Conservation (phyloP, 805 yeast species). For the Cyberlindnera amylophila region DNA sequence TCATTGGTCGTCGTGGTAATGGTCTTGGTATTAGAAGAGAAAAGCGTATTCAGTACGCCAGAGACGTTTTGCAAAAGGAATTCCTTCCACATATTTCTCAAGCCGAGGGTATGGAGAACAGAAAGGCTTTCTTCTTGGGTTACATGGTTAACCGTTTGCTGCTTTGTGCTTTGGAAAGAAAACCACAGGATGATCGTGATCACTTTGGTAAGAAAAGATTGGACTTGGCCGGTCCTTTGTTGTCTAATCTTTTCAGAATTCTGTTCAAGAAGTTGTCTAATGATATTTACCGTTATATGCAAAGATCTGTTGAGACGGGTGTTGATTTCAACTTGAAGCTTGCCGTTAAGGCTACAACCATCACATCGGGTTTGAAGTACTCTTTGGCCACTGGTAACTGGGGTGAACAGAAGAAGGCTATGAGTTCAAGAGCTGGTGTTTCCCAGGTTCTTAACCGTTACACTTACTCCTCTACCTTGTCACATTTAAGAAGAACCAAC, state of each 20-base stretch:
- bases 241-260: conserved; percentile 92
- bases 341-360: conserved; percentile 95
- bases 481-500: conserved; percentile 97
- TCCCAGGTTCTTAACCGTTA: conserved; percentile 97
- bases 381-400: conserved; percentile 99
- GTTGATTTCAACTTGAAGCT: conserved; percentile 93
- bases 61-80: conserved; percentile 94
- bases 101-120: conserved; percentile 92
- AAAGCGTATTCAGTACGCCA: conserved; percentile 96
- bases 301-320: conserved; percentile 96
- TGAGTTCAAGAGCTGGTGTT: conserved; percentile 98
- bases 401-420: conserved; percentile 99
- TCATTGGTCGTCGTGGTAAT: conserved; percentile 97
- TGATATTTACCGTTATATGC: conserved; percentile 97
- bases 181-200: conserved; percentile 98
- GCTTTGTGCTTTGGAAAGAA: conserved; percentile 93
- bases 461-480: conserved; percentile 96
- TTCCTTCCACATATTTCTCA: conserved; percentile 96
- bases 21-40: conserved; percentile 95
- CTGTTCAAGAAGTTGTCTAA: conserved; percentile 91
- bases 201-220: conserved; percentile 98
- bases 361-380: conserved; percentile 95
- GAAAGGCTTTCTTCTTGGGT: conserved; percentile 96
- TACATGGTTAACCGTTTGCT: conserved; percentile 95
- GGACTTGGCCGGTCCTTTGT: conserved; percentile 96